Base-by-base conservation (phyloP, 1,284 basidiomycete species). In the Malassezia slooffiae region DNA sequence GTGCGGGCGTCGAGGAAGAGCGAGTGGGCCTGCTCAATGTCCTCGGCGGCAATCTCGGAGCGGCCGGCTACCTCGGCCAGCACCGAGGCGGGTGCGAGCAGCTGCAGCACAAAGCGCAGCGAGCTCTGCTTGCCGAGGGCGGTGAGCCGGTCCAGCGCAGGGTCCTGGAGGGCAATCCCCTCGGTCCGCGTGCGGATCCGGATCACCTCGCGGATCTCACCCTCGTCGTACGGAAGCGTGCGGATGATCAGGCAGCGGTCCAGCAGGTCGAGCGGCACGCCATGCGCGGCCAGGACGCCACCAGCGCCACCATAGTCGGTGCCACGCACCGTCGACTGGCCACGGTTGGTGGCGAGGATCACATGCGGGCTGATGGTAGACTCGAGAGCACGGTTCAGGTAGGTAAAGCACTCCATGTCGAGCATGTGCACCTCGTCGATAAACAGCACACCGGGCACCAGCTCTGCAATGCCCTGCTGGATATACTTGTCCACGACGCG, bases 391-490 rank as follows among this genome's bases (percentile, higher is more conserved):
- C 89, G 83, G 72, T 97, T 97, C 38, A 97, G 78, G 73, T 93
- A 97, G 7, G 91, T 96, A 75, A 96, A 97, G 72, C 90, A 95
- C 72, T 97, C 93, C 68, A 96, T 90, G 72, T 97, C 91, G 55
- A 97, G 81, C 91, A 96, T 96, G 74, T 97, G 91, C 16, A 96
- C 89, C 79, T 97, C 93, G 71, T 97, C 93, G 57, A 97, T 93
- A 72, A 97, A 97, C 8, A 97, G 81, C 2, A 97, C 91, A 12
- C 91, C 91, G 8, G 91, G 91, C 1, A 97, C 85, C 23, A 97
- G 80, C 72, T 97, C 91, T 16, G 93, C 91, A 2, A 96, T 88
- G 23, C 91, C 91, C 70, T 96, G 89, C 68, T 96, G 89, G 29
- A 97, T 91, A 70, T 97, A 97, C 35, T 83, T 79, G 72, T 95